Percentiles rank a stretch among this genome's conserved stretches.
These are phyloP conservation scores for Solanum verrucosum DNA, from an alignment of 257 asterid genomes.

Conservation along the genomic window DNA sequence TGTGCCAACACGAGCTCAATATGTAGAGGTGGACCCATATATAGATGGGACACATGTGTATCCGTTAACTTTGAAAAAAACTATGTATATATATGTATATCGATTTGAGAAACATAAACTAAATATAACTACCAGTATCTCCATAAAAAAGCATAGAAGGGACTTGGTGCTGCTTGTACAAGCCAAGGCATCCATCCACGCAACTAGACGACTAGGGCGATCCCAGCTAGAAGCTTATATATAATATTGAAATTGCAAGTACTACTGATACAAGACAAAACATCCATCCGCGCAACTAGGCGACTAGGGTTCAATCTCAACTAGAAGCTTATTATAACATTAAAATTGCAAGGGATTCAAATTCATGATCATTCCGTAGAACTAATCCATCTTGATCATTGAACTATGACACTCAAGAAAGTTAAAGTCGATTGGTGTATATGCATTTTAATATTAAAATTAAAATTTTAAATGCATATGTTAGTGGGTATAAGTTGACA, in stretches of 20 bases:
- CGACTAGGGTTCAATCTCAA: not conserved
- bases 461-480: not conserved
- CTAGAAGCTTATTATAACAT: not conserved
- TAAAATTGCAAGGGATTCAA: not conserved
- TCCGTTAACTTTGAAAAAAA: rapidly evolving
- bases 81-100: too few species aligned
- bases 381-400: not conserved
- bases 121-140: too few species aligned
- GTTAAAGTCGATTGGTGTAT: not conserved
- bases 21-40: rapidly evolving
- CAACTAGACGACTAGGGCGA: too few species aligned
- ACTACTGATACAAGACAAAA: too few species aligned
- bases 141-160: not conserved
- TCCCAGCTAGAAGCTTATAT: too few species aligned
- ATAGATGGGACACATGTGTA: too few species aligned
- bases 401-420: not conserved
- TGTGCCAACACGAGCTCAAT: not conserved
- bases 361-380: not conserved
- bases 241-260: too few species aligned
- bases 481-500: not conserved
- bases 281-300: not conserved
- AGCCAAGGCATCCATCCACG: not conserved
- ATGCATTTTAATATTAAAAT: too few species aligned
- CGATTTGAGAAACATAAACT: not conserved
- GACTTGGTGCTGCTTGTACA: not conserved